Evolutionary conservation across 1,139 yeast species (phyloP).

Genomic region (Candida gigantensis): DNA sequence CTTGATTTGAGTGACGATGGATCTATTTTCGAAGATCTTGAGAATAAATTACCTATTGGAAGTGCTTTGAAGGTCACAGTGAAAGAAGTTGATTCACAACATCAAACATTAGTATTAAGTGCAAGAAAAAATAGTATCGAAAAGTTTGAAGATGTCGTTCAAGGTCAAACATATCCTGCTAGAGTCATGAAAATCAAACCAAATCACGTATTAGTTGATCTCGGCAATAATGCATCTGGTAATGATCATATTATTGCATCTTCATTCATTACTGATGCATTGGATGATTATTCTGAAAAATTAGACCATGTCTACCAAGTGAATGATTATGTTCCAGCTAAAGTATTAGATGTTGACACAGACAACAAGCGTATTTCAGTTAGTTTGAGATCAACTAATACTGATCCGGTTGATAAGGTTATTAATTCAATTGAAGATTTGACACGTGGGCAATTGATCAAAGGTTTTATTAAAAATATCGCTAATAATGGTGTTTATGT

Average conservation of each 20-base stretch:
- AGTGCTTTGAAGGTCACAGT: slow-evolving; percentile 65
- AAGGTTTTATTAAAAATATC: slow-evolving; percentile 77
- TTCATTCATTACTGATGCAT: slow-evolving; percentile 75
- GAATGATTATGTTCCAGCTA: slow-evolving; percentile 63
- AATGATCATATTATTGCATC: slow-evolving; percentile 49
- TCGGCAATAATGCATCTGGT: slow-evolving; percentile 51
- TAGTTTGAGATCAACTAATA: slow-evolving; percentile 57
- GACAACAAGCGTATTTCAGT: slow-evolving; percentile 61
- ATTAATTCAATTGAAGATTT: slow-evolving; percentile 57
- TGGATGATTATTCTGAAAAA: slow-evolving; percentile 64
- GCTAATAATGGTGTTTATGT: slow-evolving; percentile 80
- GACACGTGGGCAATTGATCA: slow-evolving; percentile 67
- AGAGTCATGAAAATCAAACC: slow-evolving; percentile 64
- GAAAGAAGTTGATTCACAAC: slow-evolving; percentile 53
- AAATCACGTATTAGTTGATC: slow-evolving; percentile 63
- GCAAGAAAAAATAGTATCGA: slow-evolving; percentile 48
- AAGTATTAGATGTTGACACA: slow-evolving; percentile 57
- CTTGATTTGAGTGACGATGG: slow-evolving; percentile 65
- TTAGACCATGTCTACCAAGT: slow-evolving; percentile 53
- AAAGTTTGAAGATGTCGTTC: slow-evolving; percentile 51
- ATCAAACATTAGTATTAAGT: slow-evolving; percentile 50
- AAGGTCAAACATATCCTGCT: slow-evolving; percentile 66
- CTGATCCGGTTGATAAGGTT: slow-evolving; percentile 53
- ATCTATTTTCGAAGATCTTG: slow-evolving; percentile 51
- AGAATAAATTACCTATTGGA: slow-evolving; percentile 66